Evolutionary conservation across 139 green algal genomes (phyloP).

Genomic region (Chlamydomonas sp.): DNA sequence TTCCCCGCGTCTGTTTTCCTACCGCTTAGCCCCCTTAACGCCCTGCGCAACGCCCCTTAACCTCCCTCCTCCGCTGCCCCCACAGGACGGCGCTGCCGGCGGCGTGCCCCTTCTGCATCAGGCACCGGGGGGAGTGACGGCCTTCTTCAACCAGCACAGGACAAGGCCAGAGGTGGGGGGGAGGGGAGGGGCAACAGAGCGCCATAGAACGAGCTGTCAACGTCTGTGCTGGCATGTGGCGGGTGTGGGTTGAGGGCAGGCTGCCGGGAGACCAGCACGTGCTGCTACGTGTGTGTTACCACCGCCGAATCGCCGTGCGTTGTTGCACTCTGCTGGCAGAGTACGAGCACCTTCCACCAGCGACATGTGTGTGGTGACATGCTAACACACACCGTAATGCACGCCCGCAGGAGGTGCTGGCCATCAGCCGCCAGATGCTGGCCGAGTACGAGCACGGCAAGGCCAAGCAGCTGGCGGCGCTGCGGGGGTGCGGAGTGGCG

Average conservation of each 20-base stretch:
- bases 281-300: background rate
- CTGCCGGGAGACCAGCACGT: background rate
- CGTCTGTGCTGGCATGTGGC: background rate
- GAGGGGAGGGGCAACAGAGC: background rate
- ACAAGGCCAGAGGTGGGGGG: conserved; percentile 2
- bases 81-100: no score
- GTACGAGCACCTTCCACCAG: background rate
- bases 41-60: no score
- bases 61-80: no score
- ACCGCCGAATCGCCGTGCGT: background rate
- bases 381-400: background rate
- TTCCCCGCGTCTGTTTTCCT: no score
- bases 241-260: background rate
- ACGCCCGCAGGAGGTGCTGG: conserved; percentile 2
- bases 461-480: background rate
- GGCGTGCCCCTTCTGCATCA: background rate
- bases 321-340: background rate
- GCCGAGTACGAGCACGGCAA: conserved; percentile 35
- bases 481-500: background rate
- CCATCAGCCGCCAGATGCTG: conserved; percentile 27
- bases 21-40: no score
- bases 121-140: background rate
- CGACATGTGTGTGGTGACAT: background rate
- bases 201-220: background rate
- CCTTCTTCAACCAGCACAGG: conserved; percentile 15